Conservation (phyloP, 495 filamentous ascomycete genomes). For the Daldinia grandis region DNA sequence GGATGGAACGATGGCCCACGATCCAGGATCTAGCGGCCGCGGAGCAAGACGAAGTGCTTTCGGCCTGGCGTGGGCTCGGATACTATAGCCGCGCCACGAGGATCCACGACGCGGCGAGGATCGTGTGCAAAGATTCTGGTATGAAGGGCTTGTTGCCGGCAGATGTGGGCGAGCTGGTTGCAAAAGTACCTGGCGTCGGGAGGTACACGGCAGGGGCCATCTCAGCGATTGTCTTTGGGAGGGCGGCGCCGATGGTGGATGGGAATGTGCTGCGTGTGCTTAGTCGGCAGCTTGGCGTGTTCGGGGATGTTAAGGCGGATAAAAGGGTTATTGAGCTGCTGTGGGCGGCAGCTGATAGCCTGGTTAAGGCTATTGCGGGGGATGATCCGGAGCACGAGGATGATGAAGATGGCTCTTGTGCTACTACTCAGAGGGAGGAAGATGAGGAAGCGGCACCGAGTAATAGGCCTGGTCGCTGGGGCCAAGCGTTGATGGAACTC, state of each 20-base stretch:
- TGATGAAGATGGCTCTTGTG: no score
- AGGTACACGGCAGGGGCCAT: slow-evolving; percentile 59
- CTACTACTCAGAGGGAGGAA: background rate
- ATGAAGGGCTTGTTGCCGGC: slow-evolving; percentile 48
- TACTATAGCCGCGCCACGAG: slow-evolving; percentile 57
- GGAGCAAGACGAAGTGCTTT: slow-evolving; percentile 48
- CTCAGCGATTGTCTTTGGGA: slow-evolving; percentile 57
- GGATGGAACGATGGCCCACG: slow-evolving; percentile 55
- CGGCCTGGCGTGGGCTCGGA: slow-evolving; percentile 54
- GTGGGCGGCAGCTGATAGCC: slow-evolving; percentile 53
- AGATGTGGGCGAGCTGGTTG: slow-evolving; percentile 42
- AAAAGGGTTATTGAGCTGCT: slow-evolving; percentile 48
- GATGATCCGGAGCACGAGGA: slow-evolving; percentile 31
- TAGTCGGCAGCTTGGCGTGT: slow-evolving; percentile 53
- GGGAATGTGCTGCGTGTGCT: slow-evolving; percentile 59
- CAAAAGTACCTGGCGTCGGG: slow-evolving; percentile 53
- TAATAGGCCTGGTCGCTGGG: slow-evolving; percentile 55
- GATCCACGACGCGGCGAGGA: slow-evolving; percentile 50
- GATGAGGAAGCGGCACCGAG: slow-evolving; percentile 24
- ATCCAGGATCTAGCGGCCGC: slow-evolving; percentile 51
- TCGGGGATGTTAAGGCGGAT: slow-evolving; percentile 53
- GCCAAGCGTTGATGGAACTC: slow-evolving; percentile 59
- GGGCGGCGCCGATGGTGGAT: slow-evolving; percentile 56
- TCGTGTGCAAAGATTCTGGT: slow-evolving; percentile 40
- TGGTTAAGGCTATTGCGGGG: slow-evolving; percentile 50